phyloP scores from a whole-genome alignment of 257 asterid species.

The Fraxinus excelsior region DNA sequence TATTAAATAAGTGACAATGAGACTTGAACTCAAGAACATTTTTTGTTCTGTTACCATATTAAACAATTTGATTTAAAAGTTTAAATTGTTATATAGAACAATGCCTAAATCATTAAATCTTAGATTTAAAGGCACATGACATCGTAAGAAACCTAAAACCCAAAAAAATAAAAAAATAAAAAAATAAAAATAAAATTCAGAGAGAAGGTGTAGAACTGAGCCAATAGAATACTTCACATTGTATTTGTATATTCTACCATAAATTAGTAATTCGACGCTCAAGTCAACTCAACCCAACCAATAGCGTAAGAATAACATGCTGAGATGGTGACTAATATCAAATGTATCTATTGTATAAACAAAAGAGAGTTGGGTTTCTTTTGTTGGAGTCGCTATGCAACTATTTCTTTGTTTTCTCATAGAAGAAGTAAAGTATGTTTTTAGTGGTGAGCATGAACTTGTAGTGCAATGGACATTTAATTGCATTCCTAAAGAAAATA shows the following conservation, averaged over 20 bases:
- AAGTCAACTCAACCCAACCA: background rate
- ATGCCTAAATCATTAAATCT: too few species aligned
- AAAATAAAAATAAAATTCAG: too few species aligned
- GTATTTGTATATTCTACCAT: background rate
- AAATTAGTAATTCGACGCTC: background rate
- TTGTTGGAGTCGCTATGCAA: background rate
- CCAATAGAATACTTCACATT: too few species aligned
- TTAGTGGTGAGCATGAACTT: background rate
- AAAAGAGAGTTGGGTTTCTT: background rate
- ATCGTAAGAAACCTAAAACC: too few species aligned
- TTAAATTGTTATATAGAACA: too few species aligned
- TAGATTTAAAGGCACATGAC: too few species aligned
- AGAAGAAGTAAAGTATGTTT: background rate
- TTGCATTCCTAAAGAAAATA: background rate
- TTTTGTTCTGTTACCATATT: too few species aligned
- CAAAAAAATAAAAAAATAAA: too few species aligned
- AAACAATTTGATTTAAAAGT: too few species aligned
- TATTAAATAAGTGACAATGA: too few species aligned
- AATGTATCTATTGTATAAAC: background rate
- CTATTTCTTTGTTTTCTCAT: background rate
- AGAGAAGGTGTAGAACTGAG: background rate
- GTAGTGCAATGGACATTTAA: background rate
- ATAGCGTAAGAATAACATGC: background rate
- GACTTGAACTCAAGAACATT: too few species aligned
- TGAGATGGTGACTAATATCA: background rate